A percentile compares a stretch with the other conserved stretches of the same genome.
phyloP scores from a whole-genome alignment of 139 green algal species.

The Haematococcus lacustris region DNA sequence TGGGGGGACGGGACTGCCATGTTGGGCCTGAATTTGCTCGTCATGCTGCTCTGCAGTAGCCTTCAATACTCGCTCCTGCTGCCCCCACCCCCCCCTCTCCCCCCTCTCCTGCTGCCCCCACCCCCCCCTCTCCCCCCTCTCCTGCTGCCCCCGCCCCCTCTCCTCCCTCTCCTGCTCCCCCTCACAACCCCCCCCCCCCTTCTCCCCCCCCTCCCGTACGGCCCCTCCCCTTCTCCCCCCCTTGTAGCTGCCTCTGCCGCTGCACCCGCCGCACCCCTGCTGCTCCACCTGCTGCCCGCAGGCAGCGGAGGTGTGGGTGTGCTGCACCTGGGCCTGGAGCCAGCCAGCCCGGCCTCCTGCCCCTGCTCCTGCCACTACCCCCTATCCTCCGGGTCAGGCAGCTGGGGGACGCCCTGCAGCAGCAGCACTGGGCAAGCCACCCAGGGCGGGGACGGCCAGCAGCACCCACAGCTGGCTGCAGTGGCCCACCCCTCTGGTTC shows the following conservation, averaged over 20 bases:
- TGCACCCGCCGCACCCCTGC: neutral
- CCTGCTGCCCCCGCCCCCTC: neutral
- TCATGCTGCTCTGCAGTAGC: too few species aligned
- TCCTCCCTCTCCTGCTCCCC: neutral
- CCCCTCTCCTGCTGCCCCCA: neutral
- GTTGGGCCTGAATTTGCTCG: too few species aligned
- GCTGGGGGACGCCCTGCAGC: too few species aligned
- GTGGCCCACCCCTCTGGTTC: too few species aligned
- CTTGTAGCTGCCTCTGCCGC: neutral
- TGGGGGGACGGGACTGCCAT: too few species aligned
- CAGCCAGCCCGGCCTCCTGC: neutral
- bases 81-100: neutral
- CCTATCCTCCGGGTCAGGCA: too few species aligned
- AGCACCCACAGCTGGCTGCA: too few species aligned
- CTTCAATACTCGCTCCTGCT: too few species aligned
- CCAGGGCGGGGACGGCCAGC: too few species aligned
- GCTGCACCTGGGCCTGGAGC: constrained; percentile 7
- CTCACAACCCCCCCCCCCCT: neutral
- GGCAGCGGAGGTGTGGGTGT: neutral
- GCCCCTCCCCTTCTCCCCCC: neutral
- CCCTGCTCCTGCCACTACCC: too few species aligned
- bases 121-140: neutral
- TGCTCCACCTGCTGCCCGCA: neutral
- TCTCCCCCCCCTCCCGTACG: neutral
- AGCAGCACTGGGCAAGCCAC: too few species aligned